phyloP scores from a whole-genome alignment of 306 rosid species.

The Rosa multiflora region DNA sequence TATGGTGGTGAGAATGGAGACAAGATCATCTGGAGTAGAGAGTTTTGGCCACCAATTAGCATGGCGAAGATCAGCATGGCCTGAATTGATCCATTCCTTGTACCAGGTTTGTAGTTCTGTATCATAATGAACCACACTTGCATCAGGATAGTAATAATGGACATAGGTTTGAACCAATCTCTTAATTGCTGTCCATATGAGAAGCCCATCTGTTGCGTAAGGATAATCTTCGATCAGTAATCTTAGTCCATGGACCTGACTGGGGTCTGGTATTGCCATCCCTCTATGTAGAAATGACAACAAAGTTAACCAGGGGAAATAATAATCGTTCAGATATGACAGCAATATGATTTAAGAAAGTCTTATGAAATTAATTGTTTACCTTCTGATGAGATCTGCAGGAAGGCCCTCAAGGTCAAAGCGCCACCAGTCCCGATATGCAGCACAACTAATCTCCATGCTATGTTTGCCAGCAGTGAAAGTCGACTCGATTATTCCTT shows the following conservation, averaged over 20 bases:
- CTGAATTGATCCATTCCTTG: slow-evolving; percentile 69
- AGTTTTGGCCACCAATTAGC: slow-evolving; percentile 82
- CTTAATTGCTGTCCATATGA: slow-evolving; percentile 77
- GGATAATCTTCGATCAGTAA: slow-evolving; percentile 74
- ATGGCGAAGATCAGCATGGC: slow-evolving; percentile 63
- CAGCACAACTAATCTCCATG: slow-evolving; percentile 81
- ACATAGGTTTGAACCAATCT: slow-evolving; percentile 70
- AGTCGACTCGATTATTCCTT: slow-evolving; percentile 64
- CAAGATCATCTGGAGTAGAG: slow-evolving; percentile 49
- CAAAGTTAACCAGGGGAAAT: background rate
- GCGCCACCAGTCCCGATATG: slow-evolving; percentile 71
- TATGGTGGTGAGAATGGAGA: slow-evolving; percentile 57
- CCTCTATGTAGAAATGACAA: slow-evolving; percentile 41
- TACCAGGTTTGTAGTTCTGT: slow-evolving; percentile 73
- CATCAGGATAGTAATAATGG: slow-evolving; percentile 60
- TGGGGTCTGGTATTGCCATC: slow-evolving; percentile 69
- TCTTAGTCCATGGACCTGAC: slow-evolving; percentile 73
- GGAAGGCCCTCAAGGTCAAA: slow-evolving; percentile 83
- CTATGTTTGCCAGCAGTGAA: slow-evolving; percentile 69
- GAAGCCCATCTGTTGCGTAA: slow-evolving; percentile 72
- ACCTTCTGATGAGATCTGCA: slow-evolving; percentile 84
- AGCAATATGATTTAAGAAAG: background rate
- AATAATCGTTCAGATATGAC: background rate
- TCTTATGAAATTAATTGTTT: background rate
- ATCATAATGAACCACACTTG: slow-evolving; percentile 50